Percentiles rank a stretch among this genome's conserved stretches.
phyloP scores from a whole-genome alignment of 352 stramenopile genomes.

The Lagenidium sp. region DNA sequence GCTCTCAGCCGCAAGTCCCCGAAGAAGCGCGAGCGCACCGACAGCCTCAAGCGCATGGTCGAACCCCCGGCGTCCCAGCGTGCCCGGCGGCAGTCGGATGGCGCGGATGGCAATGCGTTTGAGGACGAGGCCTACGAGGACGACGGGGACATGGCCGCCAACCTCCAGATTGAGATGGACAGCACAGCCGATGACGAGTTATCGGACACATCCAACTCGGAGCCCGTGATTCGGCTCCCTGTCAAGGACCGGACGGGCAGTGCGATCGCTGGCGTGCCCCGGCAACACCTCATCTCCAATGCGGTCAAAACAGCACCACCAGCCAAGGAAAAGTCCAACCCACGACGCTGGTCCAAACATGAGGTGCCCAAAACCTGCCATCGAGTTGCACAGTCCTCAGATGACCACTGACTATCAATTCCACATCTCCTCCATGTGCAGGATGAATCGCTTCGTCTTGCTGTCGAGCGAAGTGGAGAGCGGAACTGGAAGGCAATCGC shows the following conservation, averaged over 20 bases:
- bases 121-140: conserved; percentile 12
- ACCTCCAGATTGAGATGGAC: too few species aligned
- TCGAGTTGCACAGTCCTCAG: too few species aligned
- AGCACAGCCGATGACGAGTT: conserved; percentile 3
- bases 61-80: conserved; percentile 54
- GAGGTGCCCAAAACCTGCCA: too few species aligned
- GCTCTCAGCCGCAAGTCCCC: conserved; percentile 27
- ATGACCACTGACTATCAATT: too few species aligned
- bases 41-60: conserved; percentile 75
- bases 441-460: conserved; percentile 74
- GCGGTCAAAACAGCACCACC: conserved; percentile 69
- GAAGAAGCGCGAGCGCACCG: conserved; percentile 81
- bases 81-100: conserved; percentile 30
- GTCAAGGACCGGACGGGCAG: conserved; percentile 72
- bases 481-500: conserved; percentile 90
- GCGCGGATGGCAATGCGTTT: conserved; percentile 1
- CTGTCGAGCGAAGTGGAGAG: conserved; percentile 79
- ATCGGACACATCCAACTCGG: conserved; percentile 13
- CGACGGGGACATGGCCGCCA: conserved; percentile 6
- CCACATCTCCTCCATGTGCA: too few species aligned
- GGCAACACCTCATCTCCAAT: conserved; percentile 62
- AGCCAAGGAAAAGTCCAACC: conserved; percentile 82
- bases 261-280: conserved; percentile 57
- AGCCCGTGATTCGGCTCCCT: conserved; percentile 23
- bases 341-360: conserved; percentile 73